Conservation (phyloP, 768 basidiomycete species). For the Boletus rex-veris region DNA sequence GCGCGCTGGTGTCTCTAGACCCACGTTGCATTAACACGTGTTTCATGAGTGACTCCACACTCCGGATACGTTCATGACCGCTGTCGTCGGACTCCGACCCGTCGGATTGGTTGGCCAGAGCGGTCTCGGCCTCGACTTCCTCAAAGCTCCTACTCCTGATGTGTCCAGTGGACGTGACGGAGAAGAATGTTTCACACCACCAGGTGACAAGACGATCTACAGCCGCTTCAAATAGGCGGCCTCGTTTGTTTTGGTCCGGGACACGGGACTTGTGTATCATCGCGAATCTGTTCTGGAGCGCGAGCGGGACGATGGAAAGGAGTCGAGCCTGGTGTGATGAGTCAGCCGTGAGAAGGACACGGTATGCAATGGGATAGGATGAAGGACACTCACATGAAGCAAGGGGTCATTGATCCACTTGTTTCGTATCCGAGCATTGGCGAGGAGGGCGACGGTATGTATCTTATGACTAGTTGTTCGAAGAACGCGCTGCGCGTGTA, state of each 20-base stretch:
- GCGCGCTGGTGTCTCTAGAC: constrained; percentile 81
- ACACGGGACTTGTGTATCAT: constrained; percentile 77
- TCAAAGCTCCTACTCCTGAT: constrained; percentile 76
- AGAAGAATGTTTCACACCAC: constrained; percentile 79
- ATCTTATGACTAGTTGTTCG: constrained; percentile 85
- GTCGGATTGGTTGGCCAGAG: constrained; percentile 29
- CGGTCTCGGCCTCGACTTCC: constrained; percentile 49
- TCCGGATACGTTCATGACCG: constrained; percentile 67
- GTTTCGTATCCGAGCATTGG: constrained; percentile 74
- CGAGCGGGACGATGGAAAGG: constrained; percentile 78
- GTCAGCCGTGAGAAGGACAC: constrained; percentile 1
- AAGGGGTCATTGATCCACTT: constrained; percentile 78
- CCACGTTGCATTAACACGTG: constrained; percentile 79
- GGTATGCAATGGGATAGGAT: not conserved
- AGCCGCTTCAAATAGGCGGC: constrained; percentile 83
- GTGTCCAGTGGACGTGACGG: constrained; percentile 59
- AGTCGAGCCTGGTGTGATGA: constrained; percentile 66
- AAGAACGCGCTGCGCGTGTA: constrained; percentile 65
- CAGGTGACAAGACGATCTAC: constrained; percentile 71
- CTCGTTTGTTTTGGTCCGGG: constrained; percentile 78
- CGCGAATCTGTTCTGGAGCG: constrained; percentile 76
- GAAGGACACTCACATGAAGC: constrained; percentile 60
- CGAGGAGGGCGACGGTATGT: constrained; percentile 79
- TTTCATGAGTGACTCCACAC: constrained; percentile 88
- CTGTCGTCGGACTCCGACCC: constrained; percentile 40